Base-by-base conservation (phyloP, 2,329 filamentous ascomycete genomes). In the Penicillium sp. region DNA sequence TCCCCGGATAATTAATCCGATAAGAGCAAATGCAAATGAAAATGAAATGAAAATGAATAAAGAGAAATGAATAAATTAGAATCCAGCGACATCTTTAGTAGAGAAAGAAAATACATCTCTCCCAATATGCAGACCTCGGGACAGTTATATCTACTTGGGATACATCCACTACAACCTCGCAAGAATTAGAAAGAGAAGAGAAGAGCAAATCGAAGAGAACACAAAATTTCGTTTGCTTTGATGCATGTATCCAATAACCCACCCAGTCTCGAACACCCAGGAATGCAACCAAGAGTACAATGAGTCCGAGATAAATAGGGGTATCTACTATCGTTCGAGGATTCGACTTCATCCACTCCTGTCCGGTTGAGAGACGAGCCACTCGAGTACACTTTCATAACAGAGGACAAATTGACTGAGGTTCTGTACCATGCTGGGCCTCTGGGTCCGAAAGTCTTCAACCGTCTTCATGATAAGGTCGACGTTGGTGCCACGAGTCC, bases 391-490 rank as follows among this genome's bases (percentile, higher is more conserved):
- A 35, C 88, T 95, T 74, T 98, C 93, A 69, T 98, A 98, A 70
- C 93, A 98, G 29, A 98, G 81, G 43, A 96, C 92, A 72, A 87
- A 97, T 68, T 98, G 93, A 53, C 89, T 79, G 50, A 97, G 74
- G 62, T 87, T 96, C 71, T 97, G 93, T 38, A 98, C 92, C 91
- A 97, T 98, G 70, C 90, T 96, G 18, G 96, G 73, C 57, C 93
- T 78, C 73, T 98, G 93, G 42, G 80, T 77, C 49, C 93, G 79
- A 69, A 98, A 95, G 61, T 96, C 90, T 60, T 93, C 87, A 1
- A 98, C 92, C 0, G 91, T 93, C 66, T 83, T 84, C 54, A 88
- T 84, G 42, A 98, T 84, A 52, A 97, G 71, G 67, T 98, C 93
- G 1, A 88, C 66, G 24, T 81, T 78, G 41, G 88, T 82, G 53